phyloP scores from a whole-genome alignment of 169 alveolate genomes.

The Plasmodium sp. region DNA sequence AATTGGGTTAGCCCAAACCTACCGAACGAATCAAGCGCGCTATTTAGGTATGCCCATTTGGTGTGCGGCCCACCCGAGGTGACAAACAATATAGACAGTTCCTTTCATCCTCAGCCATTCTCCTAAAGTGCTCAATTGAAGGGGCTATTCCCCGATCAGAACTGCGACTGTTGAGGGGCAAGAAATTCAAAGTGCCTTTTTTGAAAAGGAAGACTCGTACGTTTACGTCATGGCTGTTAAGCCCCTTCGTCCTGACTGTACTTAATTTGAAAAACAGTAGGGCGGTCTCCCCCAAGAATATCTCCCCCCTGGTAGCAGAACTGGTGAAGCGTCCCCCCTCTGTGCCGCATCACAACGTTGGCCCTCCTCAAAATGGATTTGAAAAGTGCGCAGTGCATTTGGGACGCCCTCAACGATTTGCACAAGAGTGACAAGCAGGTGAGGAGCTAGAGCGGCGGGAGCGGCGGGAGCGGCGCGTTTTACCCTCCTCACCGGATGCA shows the following conservation, averaged over 20 bases:
- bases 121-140: neutral
- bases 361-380: conserved; percentile 26
- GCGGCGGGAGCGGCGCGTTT: neutral
- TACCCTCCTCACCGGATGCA: neutral
- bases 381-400: conserved; percentile 33
- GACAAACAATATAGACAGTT: neutral
- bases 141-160: neutral
- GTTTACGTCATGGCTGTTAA: neutral
- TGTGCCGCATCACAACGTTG: neutral
- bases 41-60: neutral
- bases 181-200: neutral
- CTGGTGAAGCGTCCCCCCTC: neutral
- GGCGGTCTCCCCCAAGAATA: neutral
- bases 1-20: neutral
- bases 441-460: neutral
- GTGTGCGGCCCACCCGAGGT: neutral
- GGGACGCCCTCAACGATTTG: conserved; percentile 62
- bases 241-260: neutral
- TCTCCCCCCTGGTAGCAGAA: neutral
- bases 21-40: neutral
- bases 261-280: neutral
- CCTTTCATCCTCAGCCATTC: neutral
- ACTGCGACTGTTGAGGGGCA: neutral
- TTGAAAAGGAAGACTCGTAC: neutral
- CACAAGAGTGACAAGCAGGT: conserved; percentile 62